phyloP scores from a whole-genome alignment of 768 basidiomycete species.

The Fibroporia radiculosa region DNA sequence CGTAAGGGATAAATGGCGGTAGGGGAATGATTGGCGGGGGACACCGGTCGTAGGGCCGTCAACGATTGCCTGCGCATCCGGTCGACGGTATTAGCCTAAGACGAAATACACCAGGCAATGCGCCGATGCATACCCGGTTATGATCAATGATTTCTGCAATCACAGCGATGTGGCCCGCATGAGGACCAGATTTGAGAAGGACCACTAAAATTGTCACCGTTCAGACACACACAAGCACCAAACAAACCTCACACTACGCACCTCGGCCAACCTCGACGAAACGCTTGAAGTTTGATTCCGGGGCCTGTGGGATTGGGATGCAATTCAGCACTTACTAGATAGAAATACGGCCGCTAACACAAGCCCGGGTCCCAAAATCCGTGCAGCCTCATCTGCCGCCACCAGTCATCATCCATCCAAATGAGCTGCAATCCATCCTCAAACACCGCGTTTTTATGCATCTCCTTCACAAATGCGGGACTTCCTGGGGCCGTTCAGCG shows the following conservation, averaged over 20 bases:
- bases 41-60: slow-evolving; percentile 91
- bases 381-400: slow-evolving; percentile 1
- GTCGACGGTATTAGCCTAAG: too few relatives aligned
- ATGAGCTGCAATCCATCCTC: slow-evolving; percentile 13
- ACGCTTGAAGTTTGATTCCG: slow-evolving; percentile 81
- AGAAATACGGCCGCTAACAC: not conserved
- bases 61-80: slow-evolving; percentile 91
- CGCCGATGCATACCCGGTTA: slow-evolving; percentile 77
- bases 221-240: too few relatives aligned
- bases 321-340: slow-evolving; percentile 4
- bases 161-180: slow-evolving; percentile 83
- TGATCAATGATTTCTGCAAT: slow-evolving; percentile 99
- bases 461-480: slow-evolving; percentile 2
- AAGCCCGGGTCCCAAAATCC: not conserved
- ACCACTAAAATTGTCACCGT: slow-evolving; percentile 74
- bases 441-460: slow-evolving; percentile 5
- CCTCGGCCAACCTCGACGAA: slow-evolving; percentile 98
- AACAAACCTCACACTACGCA: too few relatives aligned
- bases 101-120: too few relatives aligned
- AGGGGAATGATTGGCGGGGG: slow-evolving; percentile 86
- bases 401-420: slow-evolving; percentile 16
- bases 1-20: slow-evolving; percentile 89
- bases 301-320: slow-evolving; percentile 2
- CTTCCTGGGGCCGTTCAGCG: slow-evolving; percentile 4
- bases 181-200: slow-evolving; percentile 86